Evolutionary conservation across 73 alveolate species (phyloP).

Genomic region (Stentor coeruleus): DNA sequence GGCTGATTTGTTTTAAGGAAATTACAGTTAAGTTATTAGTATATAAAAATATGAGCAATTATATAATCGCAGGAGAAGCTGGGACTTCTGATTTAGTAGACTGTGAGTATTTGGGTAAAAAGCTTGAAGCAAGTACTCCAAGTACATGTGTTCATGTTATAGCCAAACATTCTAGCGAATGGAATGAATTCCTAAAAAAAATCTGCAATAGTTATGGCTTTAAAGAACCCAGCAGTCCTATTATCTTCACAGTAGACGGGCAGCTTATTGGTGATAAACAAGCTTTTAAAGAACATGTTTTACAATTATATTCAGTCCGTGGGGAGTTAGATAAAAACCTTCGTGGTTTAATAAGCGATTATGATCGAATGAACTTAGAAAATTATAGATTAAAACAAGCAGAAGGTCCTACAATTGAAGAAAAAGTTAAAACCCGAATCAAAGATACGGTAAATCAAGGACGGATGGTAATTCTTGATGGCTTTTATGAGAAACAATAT

Average conservation of each 20-base stretch:
- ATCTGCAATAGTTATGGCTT: conserved; percentile 51
- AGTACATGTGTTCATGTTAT: neutral
- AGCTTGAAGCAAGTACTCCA: neutral
- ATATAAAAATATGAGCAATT: neutral
- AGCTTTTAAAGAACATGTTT: conserved; percentile 47
- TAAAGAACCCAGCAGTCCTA: conserved; percentile 48
- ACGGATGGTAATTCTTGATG: neutral
- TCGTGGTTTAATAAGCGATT: neutral
- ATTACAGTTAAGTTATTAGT: too few species aligned
- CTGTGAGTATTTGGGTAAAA: neutral
- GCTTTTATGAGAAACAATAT: neutral
- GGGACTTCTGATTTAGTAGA: neutral
- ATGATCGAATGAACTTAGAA: neutral
- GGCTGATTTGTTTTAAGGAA: too few species aligned
- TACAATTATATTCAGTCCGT: conserved; percentile 31
- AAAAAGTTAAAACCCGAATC: neutral
- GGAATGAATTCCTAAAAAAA: conserved; percentile 11
- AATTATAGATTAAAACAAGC: neutral
- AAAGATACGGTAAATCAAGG: neutral
- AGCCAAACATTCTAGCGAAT: neutral
- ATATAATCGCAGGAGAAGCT: conserved; percentile 16
- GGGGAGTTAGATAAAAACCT: neutral
- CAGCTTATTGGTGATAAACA: conserved; percentile 57
- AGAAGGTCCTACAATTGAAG: neutral
- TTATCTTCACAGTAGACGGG: conserved; percentile 63